Evolutionary conservation across 345 rosid genomes (phyloP).

Genomic region (Isatis tinctoria): DNA sequence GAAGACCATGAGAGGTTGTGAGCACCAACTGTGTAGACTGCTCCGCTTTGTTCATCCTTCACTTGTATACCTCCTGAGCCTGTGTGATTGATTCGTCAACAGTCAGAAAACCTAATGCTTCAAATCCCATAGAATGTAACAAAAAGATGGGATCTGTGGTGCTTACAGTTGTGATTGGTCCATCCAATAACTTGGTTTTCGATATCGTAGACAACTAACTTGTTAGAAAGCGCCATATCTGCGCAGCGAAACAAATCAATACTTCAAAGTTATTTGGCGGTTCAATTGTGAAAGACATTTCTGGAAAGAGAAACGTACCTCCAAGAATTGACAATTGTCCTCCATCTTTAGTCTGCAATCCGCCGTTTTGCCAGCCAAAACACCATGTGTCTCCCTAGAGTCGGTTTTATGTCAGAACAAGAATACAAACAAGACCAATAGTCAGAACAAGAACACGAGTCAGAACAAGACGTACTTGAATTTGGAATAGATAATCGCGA

Average conservation of each 20-base stretch:
- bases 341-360: slow-evolving; percentile 50
- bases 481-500: slow-evolving; percentile 64
- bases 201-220: slow-evolving; percentile 79
- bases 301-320: slow-evolving; percentile 39
- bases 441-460: neutral
- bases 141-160: neutral
- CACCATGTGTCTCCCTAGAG: slow-evolving; percentile 66
- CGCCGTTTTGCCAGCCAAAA: slow-evolving; percentile 78
- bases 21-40: slow-evolving; percentile 49
- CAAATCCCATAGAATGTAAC: neutral
- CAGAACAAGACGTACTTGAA: slow-evolving; percentile 39
- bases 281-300: neutral
- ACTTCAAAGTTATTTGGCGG: neutral
- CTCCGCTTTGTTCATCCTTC: slow-evolving; percentile 54
- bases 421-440: neutral
- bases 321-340: slow-evolving; percentile 63
- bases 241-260: slow-evolving; percentile 9
- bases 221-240: slow-evolving; percentile 91
- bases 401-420: neutral
- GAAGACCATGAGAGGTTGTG: slow-evolving; percentile 51
- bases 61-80: slow-evolving; percentile 77
- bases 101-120: neutral
- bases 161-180: slow-evolving; percentile 88
- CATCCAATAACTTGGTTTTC: slow-evolving; percentile 87
- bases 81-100: slow-evolving; percentile 21